These are phyloP conservation scores for Wickerhamomyces bisporus DNA, from an alignment of 805 yeast genomes.

Conservation along the genomic window DNA sequence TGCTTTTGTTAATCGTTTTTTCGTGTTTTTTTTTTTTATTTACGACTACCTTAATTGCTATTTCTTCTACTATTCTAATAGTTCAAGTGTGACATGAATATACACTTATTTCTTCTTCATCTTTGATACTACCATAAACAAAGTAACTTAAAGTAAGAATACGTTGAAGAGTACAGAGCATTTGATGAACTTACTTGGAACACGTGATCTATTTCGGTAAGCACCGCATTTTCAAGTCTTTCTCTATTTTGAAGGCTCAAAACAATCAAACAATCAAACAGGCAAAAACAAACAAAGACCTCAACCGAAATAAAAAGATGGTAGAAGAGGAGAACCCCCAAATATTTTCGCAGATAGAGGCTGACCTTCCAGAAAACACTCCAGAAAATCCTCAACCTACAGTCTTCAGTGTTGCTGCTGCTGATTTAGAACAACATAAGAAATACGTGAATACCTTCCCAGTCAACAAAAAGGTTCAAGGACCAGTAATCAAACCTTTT, in stretches of 20 bases:
- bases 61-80: no score
- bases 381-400: slow-evolving; percentile 23
- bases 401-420: slow-evolving; percentile 9
- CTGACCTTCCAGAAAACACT: slow-evolving; percentile 17
- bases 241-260: neutral
- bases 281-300: neutral
- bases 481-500: slow-evolving; percentile 10
- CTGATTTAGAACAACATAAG: slow-evolving; percentile 10
- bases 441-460: slow-evolving; percentile 9
- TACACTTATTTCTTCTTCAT: no score
- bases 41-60: no score
- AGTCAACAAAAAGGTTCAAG: slow-evolving; percentile 8
- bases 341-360: slow-evolving; percentile 10
- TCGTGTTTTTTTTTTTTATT: no score
- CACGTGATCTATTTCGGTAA: slow-evolving; percentile 1
- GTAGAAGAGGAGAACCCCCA: slow-evolving; percentile 1
- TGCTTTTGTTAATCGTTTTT: no score
- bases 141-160: no score
- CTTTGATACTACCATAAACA: no score
- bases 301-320: neutral
- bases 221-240: neutral
- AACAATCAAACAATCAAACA: no score
- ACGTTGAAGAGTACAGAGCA: no score
- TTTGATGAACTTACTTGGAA: no score
- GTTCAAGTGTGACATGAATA: no score